Percentiles rank a stretch among this genome's conserved stretches.
These are phyloP conservation scores for Saccharomyces hybrid DNA, from an alignment of 1,139 yeast genomes.

Conservation along the genomic window DNA sequence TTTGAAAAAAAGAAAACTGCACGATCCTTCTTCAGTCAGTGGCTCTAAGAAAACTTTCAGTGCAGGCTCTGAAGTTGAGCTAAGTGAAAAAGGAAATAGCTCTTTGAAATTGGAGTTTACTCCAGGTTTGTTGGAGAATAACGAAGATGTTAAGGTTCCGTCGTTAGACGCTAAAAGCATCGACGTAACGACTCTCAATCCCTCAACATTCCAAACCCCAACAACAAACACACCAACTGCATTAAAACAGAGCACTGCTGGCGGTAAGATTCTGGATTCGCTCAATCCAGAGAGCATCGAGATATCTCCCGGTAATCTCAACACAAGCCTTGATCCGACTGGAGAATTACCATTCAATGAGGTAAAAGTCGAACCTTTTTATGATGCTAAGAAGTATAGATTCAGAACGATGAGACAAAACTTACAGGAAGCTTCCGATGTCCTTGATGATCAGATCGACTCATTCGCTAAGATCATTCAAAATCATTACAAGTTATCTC, in stretches of 20 bases:
- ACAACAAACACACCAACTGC: slow-evolving; percentile 5
- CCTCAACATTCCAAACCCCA: slow-evolving; percentile 3
- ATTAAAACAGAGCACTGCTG: background rate
- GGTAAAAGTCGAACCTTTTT: slow-evolving; percentile 51
- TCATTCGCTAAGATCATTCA: slow-evolving; percentile 46
- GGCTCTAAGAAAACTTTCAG: background rate
- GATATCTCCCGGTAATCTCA: slow-evolving; percentile 31
- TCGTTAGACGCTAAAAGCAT: background rate
- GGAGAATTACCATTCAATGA: slow-evolving; percentile 27
- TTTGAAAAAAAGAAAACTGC: slow-evolving; percentile 34
- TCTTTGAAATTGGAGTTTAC: slow-evolving; percentile 7
- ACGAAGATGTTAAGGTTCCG: background rate
- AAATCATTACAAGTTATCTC: slow-evolving; percentile 38
- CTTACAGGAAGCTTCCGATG: slow-evolving; percentile 77
- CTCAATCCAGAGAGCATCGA: slow-evolving; percentile 47
- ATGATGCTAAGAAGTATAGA: slow-evolving; percentile 64
- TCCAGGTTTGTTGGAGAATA: slow-evolving; percentile 3
- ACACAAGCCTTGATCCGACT: slow-evolving; percentile 27
- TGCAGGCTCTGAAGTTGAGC: slow-evolving; percentile 2
- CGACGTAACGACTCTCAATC: background rate
- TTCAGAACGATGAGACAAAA: slow-evolving; percentile 90
- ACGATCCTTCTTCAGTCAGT: slow-evolving; percentile 11
- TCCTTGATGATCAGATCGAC: slow-evolving; percentile 85
- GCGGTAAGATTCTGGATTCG: slow-evolving; percentile 51
- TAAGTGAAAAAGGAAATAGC: slow-evolving; percentile 3